Conservation (phyloP, 176 grass and related monocot species). For the Aegilops sharonensis region DNA sequence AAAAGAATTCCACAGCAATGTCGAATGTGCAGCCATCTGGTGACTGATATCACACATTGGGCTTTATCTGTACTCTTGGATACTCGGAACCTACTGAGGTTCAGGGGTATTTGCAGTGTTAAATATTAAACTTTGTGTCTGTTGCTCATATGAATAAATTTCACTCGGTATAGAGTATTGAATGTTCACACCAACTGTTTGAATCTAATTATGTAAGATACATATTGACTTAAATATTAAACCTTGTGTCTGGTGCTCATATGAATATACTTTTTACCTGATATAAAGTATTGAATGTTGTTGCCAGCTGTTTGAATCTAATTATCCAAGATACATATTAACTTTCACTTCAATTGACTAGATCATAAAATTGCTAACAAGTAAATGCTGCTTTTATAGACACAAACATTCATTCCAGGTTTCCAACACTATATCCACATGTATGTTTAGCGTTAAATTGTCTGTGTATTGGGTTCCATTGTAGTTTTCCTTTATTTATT, state of each 20-base stretch:
- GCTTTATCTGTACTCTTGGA: neutral
- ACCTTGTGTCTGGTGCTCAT: neutral
- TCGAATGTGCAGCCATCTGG: neutral
- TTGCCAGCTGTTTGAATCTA: neutral
- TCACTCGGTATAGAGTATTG: no score
- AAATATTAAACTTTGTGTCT: conserved; percentile 1
- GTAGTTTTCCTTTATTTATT: neutral
- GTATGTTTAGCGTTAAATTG: neutral
- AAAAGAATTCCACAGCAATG: neutral
- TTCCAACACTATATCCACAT: conserved; percentile 1
- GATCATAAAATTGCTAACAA: neutral
- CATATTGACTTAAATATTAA: no score
- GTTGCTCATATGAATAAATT: neutral
- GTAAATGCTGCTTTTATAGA: neutral
- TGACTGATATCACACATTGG: neutral
- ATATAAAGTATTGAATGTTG: neutral
- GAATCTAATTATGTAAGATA: neutral
- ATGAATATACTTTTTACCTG: neutral
- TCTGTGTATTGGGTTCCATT: neutral
- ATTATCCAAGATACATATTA: neutral
- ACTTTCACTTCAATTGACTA: neutral
- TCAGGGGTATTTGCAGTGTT: neutral
- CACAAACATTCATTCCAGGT: neutral
- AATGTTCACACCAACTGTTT: neutral
- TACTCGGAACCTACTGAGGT: neutral